Base-by-base conservation (phyloP, 495 filamentous ascomycete genomes). In the Xylaria venustula region DNA sequence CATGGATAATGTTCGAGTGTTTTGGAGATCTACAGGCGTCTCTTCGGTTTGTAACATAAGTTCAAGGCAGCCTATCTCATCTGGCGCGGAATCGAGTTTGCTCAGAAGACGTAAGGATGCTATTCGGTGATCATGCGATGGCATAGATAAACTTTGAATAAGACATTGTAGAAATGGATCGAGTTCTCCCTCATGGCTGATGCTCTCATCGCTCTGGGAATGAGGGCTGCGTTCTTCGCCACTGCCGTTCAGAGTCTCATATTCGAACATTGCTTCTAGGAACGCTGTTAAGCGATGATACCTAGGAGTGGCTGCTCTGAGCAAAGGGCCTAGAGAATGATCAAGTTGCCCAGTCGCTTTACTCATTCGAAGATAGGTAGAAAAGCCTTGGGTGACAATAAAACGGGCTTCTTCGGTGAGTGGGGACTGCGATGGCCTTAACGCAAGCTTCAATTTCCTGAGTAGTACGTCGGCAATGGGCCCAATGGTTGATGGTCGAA, bases 1-100 rank as follows among this genome's bases (percentile, higher is more conserved):
- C 81, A 97, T 93, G 7, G 90, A 85, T 17, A 94, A 77, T 1
- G 84, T 82, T 17, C 94, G 83, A 41, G 83, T 81, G 30, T 87
- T 91, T 54, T 94, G 84, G 3, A 97, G 70, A 54, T 85, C 85
- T 20, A 96, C 71, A 4, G 88, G 85, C n/a, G 85, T 88, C 49
- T 90, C 80, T 70, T 98, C 93, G 22, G 91, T 83, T 58, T 89
- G 82, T 7, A 90, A 67, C 82, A 85, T 85, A 7, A 75, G 80
- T 2, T 76, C 68, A 28, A 89, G 61, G 0, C 71, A 77, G 6
- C 80, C 71, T n/a, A 75, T 54, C 32, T 70, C 69, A 51, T 74
- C 75, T 20, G 51, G 73, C 15, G 66, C 69, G 19, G 58, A 60
- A 46, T 72, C 74, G 41, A 79, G 71, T n/a, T 80, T 66, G 12